Evolutionary conservation across 192 early-diverging fungal genomes (phyloP).

Genomic region (Backusella liffmaniae): DNA sequence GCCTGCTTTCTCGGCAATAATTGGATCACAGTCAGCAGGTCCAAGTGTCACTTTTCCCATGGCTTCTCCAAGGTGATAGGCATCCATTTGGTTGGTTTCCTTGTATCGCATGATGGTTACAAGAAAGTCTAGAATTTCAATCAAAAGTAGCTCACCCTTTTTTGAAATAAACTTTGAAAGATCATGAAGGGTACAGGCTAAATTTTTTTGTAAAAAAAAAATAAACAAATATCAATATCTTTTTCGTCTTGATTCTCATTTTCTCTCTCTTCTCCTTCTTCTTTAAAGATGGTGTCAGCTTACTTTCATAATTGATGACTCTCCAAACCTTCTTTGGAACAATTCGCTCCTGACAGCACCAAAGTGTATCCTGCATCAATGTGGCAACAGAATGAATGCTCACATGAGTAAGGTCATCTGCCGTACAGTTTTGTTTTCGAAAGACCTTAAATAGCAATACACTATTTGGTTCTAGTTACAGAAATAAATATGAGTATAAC

Average conservation of each 20-base stretch:
- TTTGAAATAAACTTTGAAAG: constrained; percentile 13
- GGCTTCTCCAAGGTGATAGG: constrained; percentile 27
- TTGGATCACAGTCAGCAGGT: constrained; percentile 22
- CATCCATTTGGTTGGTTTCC: constrained; percentile 21
- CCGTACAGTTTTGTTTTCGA: constrained; percentile 16
- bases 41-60: constrained; percentile 34
- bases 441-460: constrained; percentile 27
- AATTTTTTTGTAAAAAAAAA: neutral
- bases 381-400: constrained; percentile 30
- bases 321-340: constrained; percentile 28
- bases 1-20: constrained; percentile 26
- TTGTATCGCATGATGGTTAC: constrained; percentile 31
- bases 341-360: constrained; percentile 30
- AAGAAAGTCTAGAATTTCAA: constrained; percentile 31
- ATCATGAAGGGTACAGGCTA: constrained; percentile 27
- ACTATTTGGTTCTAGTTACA: constrained; percentile 23
- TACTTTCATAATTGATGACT: constrained; percentile 33
- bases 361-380: constrained; percentile 28
- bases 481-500: neutral
- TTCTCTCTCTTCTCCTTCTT: neutral
- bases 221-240: neutral
- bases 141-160: constrained; percentile 12
- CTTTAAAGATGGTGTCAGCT: neutral
- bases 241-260: neutral
- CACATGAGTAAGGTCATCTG: constrained; percentile 18